Conservation (phyloP, 108 stramenopile genomes). For the Nitzschia inconspicua region DNA sequence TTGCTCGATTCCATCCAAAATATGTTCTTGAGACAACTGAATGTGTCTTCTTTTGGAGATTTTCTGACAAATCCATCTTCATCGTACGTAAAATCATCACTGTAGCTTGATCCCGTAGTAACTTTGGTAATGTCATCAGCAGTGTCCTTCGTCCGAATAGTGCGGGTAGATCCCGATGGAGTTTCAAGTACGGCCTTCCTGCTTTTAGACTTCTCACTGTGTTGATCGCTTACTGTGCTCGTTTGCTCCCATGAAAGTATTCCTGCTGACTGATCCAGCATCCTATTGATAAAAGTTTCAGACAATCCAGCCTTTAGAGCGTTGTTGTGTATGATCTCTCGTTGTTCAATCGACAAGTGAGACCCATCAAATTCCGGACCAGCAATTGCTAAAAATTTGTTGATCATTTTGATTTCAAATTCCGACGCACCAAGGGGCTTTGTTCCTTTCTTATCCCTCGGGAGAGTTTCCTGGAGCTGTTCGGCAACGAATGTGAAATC, state of each 20-base stretch:
- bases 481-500: no score
- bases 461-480: neutral
- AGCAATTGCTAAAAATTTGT: slow-evolving; percentile 12
- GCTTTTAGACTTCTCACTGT: neutral
- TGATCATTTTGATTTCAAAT: slow-evolving; percentile 28
- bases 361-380: slow-evolving; percentile 17
- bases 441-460: neutral
- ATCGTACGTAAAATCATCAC: slow-evolving; percentile 12
- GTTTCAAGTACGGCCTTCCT: neutral
- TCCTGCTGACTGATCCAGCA: slow-evolving; percentile 28
- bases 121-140: neutral
- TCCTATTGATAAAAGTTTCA: slow-evolving; percentile 13
- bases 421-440: slow-evolving; percentile 23
- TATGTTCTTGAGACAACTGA: slow-evolving; percentile 7
- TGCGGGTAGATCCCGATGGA: neutral
- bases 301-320: slow-evolving; percentile 20
- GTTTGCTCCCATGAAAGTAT: neutral
- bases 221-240: neutral
- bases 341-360: slow-evolving; percentile 10
- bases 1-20: slow-evolving; percentile 21
- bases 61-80: slow-evolving; percentile 2
- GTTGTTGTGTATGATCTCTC: slow-evolving; percentile 15
- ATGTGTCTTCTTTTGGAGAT: neutral
- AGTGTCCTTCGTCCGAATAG: neutral
- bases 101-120: slow-evolving; percentile 3